A percentile compares a stretch with the other conserved stretches of the same genome.
phyloP scores from a whole-genome alignment of 2,329 filamentous ascomycete species.

The Colletotrichum tropicale region DNA sequence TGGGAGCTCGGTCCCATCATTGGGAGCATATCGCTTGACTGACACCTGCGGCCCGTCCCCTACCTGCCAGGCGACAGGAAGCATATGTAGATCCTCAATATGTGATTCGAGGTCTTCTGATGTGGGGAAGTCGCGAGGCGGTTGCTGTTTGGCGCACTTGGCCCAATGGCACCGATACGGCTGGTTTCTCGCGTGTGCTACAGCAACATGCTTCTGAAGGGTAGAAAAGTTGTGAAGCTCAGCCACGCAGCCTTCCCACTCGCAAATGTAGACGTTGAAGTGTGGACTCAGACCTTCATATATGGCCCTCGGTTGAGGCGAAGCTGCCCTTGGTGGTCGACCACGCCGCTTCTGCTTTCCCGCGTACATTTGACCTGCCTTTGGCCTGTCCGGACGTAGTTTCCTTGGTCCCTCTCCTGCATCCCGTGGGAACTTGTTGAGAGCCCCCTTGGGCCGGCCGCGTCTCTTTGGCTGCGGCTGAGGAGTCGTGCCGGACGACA shows the following conservation, averaged over 20 bases:
- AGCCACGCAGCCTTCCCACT: slow-evolving; percentile 63
- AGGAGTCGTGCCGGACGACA: neutral
- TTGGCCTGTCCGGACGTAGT: slow-evolving; percentile 30
- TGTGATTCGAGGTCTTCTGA: slow-evolving; percentile 50
- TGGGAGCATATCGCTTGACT: slow-evolving; percentile 12
- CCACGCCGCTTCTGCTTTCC: slow-evolving; percentile 48
- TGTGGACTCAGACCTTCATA: slow-evolving; percentile 46
- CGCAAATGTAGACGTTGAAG: slow-evolving; percentile 61
- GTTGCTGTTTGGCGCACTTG: slow-evolving; percentile 35
- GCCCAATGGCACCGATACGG: slow-evolving; percentile 41
- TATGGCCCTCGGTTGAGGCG: slow-evolving; percentile 41
- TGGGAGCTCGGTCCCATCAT: slow-evolving; percentile 38
- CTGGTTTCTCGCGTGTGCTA: slow-evolving; percentile 46
- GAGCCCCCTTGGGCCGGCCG: slow-evolving; percentile 53
- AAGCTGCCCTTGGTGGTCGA: slow-evolving; percentile 42
- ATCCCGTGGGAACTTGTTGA: slow-evolving; percentile 8
- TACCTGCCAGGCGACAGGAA: slow-evolving; percentile 59
- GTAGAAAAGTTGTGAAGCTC: slow-evolving; percentile 68
- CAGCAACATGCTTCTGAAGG: slow-evolving; percentile 55
- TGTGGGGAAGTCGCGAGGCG: neutral
- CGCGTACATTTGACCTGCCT: slow-evolving; percentile 18
- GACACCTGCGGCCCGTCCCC: slow-evolving; percentile 56
- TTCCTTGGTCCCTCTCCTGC: slow-evolving; percentile 20
- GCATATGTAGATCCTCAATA: slow-evolving; percentile 58
- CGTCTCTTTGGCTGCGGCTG: slow-evolving; percentile 30